Conservation (phyloP, 768 basidiomycete genomes). For the Tylopilus felleus region DNA sequence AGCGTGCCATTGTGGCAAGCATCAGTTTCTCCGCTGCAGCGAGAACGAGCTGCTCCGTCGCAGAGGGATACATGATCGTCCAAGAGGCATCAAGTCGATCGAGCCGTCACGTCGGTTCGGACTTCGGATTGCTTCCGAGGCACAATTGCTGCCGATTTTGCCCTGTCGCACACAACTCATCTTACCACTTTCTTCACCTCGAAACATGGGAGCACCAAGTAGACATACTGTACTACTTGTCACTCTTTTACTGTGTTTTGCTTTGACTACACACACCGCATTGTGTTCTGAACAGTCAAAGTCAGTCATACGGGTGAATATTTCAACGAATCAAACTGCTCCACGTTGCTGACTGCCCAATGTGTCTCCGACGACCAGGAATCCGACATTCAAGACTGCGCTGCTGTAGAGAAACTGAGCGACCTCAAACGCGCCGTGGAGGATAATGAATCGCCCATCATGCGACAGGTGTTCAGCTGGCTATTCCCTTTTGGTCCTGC, state of each 20-base stretch:
- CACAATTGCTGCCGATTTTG: neutral
- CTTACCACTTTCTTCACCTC: neutral
- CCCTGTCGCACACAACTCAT: neutral
- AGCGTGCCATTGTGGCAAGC: constrained; percentile 68
- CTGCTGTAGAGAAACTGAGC: constrained; percentile 45
- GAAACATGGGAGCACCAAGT: constrained; percentile 20
- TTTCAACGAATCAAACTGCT: constrained; percentile 3
- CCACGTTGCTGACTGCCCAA: constrained; percentile 7
- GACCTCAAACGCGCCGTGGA: constrained; percentile 60
- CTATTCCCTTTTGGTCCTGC: constrained; percentile 90
- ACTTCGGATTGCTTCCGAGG: constrained; percentile 22
- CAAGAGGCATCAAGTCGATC: neutral
- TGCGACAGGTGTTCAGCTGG: constrained; percentile 76
- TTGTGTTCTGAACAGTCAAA: constrained; percentile 19
- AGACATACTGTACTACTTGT: constrained; percentile 30
- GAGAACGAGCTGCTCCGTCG: constrained; percentile 50
- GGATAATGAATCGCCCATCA: constrained; percentile 62
- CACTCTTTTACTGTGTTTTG: constrained; percentile 43
- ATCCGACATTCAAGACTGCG: constrained; percentile 42
- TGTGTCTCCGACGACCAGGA: constrained; percentile 31
- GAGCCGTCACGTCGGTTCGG: constrained; percentile 12
- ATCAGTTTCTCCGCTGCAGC: constrained; percentile 65
- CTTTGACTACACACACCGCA: constrained; percentile 17
- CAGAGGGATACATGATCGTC: constrained; percentile 41
- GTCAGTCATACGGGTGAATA: constrained; percentile 31